Evolutionary conservation across 2,329 filamentous ascomycete genomes (phyloP), one percentile per base, ranked within the genome.

Genomic region (Parafenestella ontariensis): DNA sequence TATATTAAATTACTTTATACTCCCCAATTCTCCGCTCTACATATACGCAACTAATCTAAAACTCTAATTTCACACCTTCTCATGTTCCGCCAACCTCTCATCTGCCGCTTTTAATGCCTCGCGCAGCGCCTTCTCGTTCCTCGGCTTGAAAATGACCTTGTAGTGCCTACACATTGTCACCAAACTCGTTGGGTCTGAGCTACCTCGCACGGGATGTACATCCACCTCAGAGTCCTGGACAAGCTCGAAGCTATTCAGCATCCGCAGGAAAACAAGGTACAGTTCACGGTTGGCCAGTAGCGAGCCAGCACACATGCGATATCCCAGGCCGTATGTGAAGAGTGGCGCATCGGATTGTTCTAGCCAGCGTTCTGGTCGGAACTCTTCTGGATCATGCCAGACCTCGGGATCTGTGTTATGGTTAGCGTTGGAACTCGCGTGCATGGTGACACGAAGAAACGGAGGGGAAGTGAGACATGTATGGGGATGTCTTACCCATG

Each of bases 301-400:
- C 1, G 81, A 85, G 33, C 86, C 87, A 0, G 86, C 85, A 57
- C 87, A 89, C 87, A 89, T 89, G 34, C 86, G 82, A 59, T 88
- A 88, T 1, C 87, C 87, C 9, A 89, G 77, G 0, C 87, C 87
- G 53, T 88, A 89, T 0, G 85, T 87, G 69, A 88, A 88, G 11
- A 88, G 71, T 1, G 86, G 86, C 3, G 85, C 85, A 24, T 89
- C 85, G 0, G 86, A 85, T 43, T 86, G 81, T 67, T 87, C 83
- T 10, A 87, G 72, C 85, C 85, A 89, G 23, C 87, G 79, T 65
- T 88, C 85, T 0, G 84, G 84, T 9, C 84, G 79, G 75, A 89
- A 88, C 5, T 76, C 78, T 29, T 84, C 79, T 1, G 85, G 83
- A 58, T 88, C 85, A 13, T 65, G 69, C 83, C 83, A 87, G n/a